A percentile compares a stretch with the other conserved stretches of the same genome.
These are phyloP conservation scores for Colletotrichum sp. DNA, from an alignment of 2,329 filamentous ascomycete species.

Conservation along the genomic window DNA sequence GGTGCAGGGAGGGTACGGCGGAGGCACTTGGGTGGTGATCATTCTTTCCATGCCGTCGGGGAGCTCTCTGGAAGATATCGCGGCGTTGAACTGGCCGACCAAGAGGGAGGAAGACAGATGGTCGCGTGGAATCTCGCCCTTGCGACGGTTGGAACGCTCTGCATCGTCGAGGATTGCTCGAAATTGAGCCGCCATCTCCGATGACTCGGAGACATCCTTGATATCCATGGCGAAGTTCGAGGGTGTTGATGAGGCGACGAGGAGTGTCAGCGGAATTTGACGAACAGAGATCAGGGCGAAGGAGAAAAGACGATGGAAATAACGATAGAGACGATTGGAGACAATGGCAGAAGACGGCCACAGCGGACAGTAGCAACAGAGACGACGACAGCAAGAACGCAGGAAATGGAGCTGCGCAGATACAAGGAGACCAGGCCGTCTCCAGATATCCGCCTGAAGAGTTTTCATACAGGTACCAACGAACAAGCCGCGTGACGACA, in stretches of 20 bases:
- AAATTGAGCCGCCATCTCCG: background rate
- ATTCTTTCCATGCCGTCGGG: background rate
- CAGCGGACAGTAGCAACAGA: background rate
- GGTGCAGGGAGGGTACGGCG: slow-evolving; percentile 28
- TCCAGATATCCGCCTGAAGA: background rate
- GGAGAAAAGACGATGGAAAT: background rate
- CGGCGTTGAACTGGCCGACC: background rate
- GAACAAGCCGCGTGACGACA: background rate
- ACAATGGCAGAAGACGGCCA: background rate
- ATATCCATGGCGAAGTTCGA: background rate
- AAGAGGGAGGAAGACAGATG: background rate
- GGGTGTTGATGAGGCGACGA: background rate
- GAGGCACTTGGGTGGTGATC: background rate
- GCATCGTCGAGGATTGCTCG: background rate
- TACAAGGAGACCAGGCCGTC: background rate
- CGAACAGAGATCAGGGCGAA: background rate
- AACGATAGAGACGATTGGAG: background rate
- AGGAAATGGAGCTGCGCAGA: background rate
- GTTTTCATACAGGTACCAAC: background rate
- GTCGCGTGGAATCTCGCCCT: background rate
- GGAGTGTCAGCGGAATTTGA: background rate
- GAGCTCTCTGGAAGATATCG: background rate
- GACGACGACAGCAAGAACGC: background rate
- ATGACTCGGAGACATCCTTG: background rate
- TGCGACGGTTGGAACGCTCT: background rate